Percentiles rank a stretch among this genome's conserved stretches.
phyloP scores from a whole-genome alignment of 202 grass and related monocot species.

The Setaria italica region DNA sequence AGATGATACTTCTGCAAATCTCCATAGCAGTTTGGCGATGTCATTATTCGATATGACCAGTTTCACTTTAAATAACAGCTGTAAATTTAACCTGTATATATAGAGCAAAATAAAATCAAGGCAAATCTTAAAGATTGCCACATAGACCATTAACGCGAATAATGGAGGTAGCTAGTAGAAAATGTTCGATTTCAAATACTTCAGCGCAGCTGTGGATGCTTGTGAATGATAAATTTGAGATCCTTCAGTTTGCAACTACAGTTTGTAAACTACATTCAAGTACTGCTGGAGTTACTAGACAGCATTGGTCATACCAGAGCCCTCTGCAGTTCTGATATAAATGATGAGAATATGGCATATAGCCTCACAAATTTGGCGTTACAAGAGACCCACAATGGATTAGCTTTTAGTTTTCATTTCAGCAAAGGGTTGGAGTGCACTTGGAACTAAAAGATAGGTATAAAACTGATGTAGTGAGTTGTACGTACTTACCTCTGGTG shows the following conservation, averaged over 20 bases:
- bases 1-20: neutral
- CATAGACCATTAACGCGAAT: neutral
- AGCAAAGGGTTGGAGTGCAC: neutral
- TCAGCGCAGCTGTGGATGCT: neutral
- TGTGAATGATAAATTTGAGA: neutral
- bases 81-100: neutral
- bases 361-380: neutral
- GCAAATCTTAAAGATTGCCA: neutral
- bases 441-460: neutral
- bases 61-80: neutral
- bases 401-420: neutral
- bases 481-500: neutral
- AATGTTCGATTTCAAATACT: neutral
- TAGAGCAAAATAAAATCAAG: neutral
- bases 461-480: slow-evolving; percentile 3
- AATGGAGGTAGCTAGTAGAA: neutral
- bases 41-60: neutral
- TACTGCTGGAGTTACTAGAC: neutral
- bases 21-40: neutral
- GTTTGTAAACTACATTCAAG: neutral
- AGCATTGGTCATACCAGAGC: neutral
- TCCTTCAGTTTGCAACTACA: neutral
- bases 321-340: neutral
- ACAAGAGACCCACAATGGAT: neutral
- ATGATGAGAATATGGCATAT: neutral